Evolutionary conservation across 257 asterid species (phyloP).

Genomic region (Plantago elongata): DNA sequence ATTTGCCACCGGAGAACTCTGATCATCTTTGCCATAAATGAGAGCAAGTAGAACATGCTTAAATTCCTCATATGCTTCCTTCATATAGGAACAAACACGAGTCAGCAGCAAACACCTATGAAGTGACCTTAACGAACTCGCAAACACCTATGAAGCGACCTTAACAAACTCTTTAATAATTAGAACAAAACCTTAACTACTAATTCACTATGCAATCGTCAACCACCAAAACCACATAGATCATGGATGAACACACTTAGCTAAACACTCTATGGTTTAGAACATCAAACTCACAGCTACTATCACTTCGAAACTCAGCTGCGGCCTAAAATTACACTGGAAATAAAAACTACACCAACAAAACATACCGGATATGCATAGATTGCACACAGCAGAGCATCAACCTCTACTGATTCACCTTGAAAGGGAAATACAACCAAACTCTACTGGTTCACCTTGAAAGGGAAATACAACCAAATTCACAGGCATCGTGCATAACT

Average conservation of each 20-base stretch:
- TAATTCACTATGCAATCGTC: no score
- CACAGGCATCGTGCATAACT: neutral
- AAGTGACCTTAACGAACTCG: neutral
- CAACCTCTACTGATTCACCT: neutral
- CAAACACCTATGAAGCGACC: constrained; percentile 6
- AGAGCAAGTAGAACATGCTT: constrained; percentile 89
- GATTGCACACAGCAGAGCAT: no score
- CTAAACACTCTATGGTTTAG: no score
- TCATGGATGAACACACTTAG: no score
- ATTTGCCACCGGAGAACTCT: constrained; percentile 80
- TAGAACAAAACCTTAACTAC: neutral
- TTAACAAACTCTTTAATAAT: constrained; percentile 13
- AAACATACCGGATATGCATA: no score
- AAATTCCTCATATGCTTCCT: constrained; percentile 99
- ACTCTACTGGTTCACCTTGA: neutral
- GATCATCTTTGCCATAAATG: constrained; percentile 81
- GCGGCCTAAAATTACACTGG: no score
- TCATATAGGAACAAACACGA: constrained; percentile 23
- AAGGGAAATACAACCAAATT: neutral
- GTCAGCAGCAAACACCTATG: constrained; percentile 23
- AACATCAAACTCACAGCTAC: no score
- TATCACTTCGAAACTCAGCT: no score
- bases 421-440: no score
- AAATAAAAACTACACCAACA: no score
- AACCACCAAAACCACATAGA: no score